phyloP scores from a whole-genome alignment of 2,329 filamentous ascomycete species.

The Pestalotiopsis sp. region DNA sequence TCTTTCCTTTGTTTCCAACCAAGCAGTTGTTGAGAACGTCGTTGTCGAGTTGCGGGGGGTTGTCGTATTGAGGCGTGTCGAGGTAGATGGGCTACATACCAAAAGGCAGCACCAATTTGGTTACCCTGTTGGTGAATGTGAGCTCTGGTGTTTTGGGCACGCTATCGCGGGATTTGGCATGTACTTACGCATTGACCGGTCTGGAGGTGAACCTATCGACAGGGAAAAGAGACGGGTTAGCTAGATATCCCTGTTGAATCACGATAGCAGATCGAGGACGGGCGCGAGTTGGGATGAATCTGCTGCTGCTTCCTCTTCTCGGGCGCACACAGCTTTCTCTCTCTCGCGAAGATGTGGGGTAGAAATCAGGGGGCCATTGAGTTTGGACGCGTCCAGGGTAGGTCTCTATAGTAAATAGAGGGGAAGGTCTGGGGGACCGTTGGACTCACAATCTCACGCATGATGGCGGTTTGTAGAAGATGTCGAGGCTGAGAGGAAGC shows the following conservation, averaged over 20 bases:
- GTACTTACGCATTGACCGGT: slow-evolving; percentile 96
- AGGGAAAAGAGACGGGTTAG: slow-evolving; percentile 56
- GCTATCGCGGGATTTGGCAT: slow-evolving; percentile 24
- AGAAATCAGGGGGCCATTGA: slow-evolving; percentile 33
- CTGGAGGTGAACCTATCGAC: slow-evolving; percentile 91
- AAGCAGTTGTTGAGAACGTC: background rate
- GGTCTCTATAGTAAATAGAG: slow-evolving; percentile 19
- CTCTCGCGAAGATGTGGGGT: slow-evolving; percentile 17
- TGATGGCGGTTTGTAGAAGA: slow-evolving; percentile 45
- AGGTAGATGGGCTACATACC: slow-evolving; percentile 52
- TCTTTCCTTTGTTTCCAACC: background rate
- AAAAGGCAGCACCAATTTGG: slow-evolving; percentile 99
- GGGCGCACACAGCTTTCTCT: background rate
- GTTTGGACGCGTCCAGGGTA: slow-evolving; percentile 13
- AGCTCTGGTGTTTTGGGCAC: slow-evolving; percentile 17
- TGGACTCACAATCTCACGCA: slow-evolving; percentile 72
- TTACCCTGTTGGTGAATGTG: slow-evolving; percentile 72
- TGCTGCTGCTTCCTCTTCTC: background rate
- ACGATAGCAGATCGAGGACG: background rate
- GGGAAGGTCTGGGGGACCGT: slow-evolving; percentile 14
- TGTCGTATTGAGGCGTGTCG: slow-evolving; percentile 9
- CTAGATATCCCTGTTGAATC: background rate
- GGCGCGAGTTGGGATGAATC: background rate
- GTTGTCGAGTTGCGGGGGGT: background rate
- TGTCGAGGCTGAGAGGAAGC: background rate